Evolutionary conservation across 495 filamentous ascomycete species (phyloP).

Genomic region (Ramalina peruviana): DNA sequence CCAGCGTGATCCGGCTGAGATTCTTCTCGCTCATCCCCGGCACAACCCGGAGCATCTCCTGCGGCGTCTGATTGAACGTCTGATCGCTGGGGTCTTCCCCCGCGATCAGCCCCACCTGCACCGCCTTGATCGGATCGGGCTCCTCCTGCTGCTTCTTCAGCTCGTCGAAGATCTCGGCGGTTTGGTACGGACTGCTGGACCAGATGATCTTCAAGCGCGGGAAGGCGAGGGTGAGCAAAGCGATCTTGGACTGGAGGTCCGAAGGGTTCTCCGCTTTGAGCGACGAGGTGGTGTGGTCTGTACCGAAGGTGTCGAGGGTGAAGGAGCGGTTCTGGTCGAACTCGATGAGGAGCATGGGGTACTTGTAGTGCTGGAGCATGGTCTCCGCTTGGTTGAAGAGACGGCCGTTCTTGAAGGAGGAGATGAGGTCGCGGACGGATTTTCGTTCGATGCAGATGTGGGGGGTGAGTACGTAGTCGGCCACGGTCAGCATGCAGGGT

Average conservation of each 20-base stretch:
- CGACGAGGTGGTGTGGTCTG: slow-evolving; percentile 49
- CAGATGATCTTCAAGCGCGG: slow-evolving; percentile 82
- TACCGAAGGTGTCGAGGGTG: slow-evolving; percentile 84
- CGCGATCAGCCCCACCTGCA: slow-evolving; percentile 55
- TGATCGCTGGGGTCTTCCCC: slow-evolving; percentile 43
- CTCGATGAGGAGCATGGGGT: slow-evolving; percentile 85
- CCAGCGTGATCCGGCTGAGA: slow-evolving; percentile 50
- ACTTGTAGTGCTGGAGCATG: slow-evolving; percentile 87
- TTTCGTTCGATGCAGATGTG: slow-evolving; percentile 90
- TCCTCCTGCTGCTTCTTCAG: slow-evolving; percentile 79
- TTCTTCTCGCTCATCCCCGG: slow-evolving; percentile 78
- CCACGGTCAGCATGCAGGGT: slow-evolving; percentile 90
- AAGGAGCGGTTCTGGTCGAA: slow-evolving; percentile 97
- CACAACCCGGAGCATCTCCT: slow-evolving; percentile 79
- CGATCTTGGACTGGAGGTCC: slow-evolving; percentile 84
- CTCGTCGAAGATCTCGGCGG: slow-evolving; percentile 89
- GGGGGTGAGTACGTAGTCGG: slow-evolving; percentile 88
- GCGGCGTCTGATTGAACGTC: slow-evolving; percentile 49
- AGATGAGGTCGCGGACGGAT: slow-evolving; percentile 77
- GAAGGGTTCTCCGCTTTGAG: slow-evolving; percentile 40
- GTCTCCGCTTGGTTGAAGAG: slow-evolving; percentile 86
- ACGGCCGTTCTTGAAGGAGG: slow-evolving; percentile 78
- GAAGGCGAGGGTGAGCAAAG: slow-evolving; percentile 85
- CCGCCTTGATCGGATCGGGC: slow-evolving; percentile 79
- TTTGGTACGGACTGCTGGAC: slow-evolving; percentile 88